Evolutionary conservation across 106 monocot genomes (phyloP).

Genomic region (Amphibolis antarctica): DNA sequence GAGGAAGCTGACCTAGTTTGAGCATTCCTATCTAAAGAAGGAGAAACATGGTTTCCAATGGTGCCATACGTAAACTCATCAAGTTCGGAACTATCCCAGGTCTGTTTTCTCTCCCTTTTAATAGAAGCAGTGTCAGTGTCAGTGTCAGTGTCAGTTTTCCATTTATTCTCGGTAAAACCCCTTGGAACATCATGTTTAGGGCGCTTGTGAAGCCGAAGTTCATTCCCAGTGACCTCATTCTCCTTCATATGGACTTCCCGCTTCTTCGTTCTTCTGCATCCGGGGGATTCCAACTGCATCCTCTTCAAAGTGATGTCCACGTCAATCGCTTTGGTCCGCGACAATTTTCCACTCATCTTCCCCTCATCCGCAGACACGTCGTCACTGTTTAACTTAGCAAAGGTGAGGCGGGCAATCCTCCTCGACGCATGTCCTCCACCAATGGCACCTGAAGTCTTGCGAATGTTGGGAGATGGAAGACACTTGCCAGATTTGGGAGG

Average conservation of each 20-base stretch:
- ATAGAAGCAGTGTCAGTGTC: neutral
- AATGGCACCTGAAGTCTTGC: no score
- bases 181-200: neutral
- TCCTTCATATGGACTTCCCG: neutral
- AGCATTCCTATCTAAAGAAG: neutral
- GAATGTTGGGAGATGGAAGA: no score
- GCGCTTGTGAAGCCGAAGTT: neutral
- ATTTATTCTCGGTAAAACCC: neutral
- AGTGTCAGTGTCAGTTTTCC: no score
- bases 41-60: neutral
- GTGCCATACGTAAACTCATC: neutral
- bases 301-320: slow-evolving; percentile 2
- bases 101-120: neutral
- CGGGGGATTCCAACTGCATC: neutral
- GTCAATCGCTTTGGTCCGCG: neutral
- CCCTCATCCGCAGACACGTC: no score
- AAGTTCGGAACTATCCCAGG: neutral
- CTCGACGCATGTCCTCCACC: no score
- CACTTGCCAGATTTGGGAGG: no score
- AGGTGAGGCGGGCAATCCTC: no score
- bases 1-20: neutral
- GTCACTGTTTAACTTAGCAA: no score
- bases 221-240: neutral
- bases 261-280: neutral
- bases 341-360: no score